Evolutionary conservation across 2,329 filamentous ascomycete species (phyloP), one percentile per base, ranked within the genome.

Genomic region (Fusarium goolgardi): DNA sequence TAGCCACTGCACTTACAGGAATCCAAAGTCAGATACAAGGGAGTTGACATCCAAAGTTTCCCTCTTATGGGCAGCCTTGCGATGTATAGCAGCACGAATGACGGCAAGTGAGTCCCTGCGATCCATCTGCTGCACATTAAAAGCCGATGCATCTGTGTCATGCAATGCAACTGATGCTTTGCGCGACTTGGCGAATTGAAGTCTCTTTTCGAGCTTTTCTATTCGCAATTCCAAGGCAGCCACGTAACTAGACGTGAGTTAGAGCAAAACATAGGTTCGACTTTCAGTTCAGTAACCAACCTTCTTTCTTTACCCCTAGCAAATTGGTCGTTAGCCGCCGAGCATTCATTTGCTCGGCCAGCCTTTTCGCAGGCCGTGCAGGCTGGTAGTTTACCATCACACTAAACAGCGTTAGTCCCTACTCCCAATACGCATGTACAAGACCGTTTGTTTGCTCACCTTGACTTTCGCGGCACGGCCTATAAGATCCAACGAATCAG

Each of bases 281-380:
- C 6, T 29, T 21, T n/a, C 20, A 50, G 40, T 11, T 6, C 5
- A n/a, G 6, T 16, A 32, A 72, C 80, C 59, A 71, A 89, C 89
- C 94, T 98, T 74, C 95, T 86, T 77, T 98, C 96, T 79, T 98
- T 98, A 64, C 96, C 96, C 66, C 94, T 87, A 1, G 95, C 94
- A 79, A 97, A 98, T 77, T 97, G 94, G 76, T 98, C 95, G 74
- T 96, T 97, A 10, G 94, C 94, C 57, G 94, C 94, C 9, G 94
- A 97, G 78, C 96, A 99, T 76, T 96, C 94, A 63, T 85, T 90
- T 56, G 92, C 89, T 65, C 93, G 91, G 31, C 94, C 94, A 16
- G 93, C 93, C 80, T 94, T 94, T 79, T 97, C 95, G 76, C 96
- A 98, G 20, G 95, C 95, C 10, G 94, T 96, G 77, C 96, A 99